phyloP scores from a whole-genome alignment of 2,329 filamentous ascomycete species.

The Fusarium transvaalense region DNA sequence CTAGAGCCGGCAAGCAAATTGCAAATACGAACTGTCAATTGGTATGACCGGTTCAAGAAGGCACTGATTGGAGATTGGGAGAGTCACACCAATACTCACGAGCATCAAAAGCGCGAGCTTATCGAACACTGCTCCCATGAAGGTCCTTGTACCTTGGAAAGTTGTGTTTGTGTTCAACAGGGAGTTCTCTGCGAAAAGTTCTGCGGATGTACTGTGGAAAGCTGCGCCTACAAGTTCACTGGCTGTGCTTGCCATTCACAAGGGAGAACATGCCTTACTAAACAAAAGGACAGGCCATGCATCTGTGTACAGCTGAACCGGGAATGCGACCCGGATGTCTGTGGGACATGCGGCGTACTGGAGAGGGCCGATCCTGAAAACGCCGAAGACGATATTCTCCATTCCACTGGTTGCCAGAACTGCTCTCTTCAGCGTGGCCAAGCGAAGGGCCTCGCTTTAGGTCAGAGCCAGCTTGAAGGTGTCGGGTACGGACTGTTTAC shows the following conservation, averaged over 20 bases:
- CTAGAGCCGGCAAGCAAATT: slow-evolving; percentile 47
- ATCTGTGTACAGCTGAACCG: slow-evolving; percentile 79
- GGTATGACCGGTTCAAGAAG: slow-evolving; percentile 70
- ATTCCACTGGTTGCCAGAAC: slow-evolving; percentile 75
- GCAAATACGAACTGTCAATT: slow-evolving; percentile 61
- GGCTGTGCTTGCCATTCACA: slow-evolving; percentile 73
- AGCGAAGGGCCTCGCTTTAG: slow-evolving; percentile 74
- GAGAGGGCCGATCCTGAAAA: slow-evolving; percentile 78
- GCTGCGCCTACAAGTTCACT: slow-evolving; percentile 73
- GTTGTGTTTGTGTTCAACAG: slow-evolving; percentile 73
- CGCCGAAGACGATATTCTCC: slow-evolving; percentile 68
- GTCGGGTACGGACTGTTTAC: slow-evolving; percentile 83
- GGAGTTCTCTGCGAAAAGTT: slow-evolving; percentile 78
- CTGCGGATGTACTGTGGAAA: slow-evolving; percentile 72
- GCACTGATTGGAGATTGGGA: slow-evolving; percentile 67
- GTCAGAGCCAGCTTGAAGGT: slow-evolving; percentile 74
- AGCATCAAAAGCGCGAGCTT: slow-evolving; percentile 67
- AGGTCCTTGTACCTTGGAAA: slow-evolving; percentile 71
- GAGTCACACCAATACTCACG: slow-evolving; percentile 66
- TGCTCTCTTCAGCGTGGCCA: slow-evolving; percentile 76
- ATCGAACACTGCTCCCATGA: slow-evolving; percentile 77
- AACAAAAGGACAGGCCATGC: slow-evolving; percentile 71
- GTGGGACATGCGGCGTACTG: slow-evolving; percentile 75
- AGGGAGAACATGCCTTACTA: slow-evolving; percentile 70
- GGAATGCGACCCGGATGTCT: slow-evolving; percentile 85